Base-by-base conservation (phyloP, 108 stramenopile genomes). In the Pseudonitzschia delicatissima region DNA sequence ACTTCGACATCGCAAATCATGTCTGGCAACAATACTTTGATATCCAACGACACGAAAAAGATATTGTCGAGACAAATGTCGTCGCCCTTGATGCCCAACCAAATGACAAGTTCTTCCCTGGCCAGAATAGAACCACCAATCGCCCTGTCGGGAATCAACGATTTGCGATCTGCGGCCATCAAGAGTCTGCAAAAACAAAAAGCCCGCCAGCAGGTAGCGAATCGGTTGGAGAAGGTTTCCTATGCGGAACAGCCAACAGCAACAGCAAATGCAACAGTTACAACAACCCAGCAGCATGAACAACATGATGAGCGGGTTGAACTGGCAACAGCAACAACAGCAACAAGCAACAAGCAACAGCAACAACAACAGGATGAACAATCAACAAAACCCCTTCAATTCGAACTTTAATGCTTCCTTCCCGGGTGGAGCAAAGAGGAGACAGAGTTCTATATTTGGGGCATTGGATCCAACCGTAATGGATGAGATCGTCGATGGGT, bases 131-230 rank as follows among this genome's bases (percentile, higher is more conserved):
- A 44, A 44, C 42, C 42, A n/a, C 50, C n/a, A 23, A 13, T 28
- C 21, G 50, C 50, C 26, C 12, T 51, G 27, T 51, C 50, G 45
- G 68, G 57, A 29, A 42, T 60, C 23, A 37, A 49, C 5, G 33
- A 60, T 37, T 57, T 69, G 26, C 35, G 57, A 15, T 37, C 48
- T 37, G 52, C 45, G 9, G 68, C 68, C 15, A 57, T 69, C 7
- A 59, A 61, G 13, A 39, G 35, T 61, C 72, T 73, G 3, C 49
- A 73, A 49, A 66, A 73, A 36, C 62, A 73, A 50, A 64, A 66
- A 27, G 59, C 64, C 3, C 62, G 72, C 23, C 64, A 73, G 25
- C 50, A 66, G 12, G 59, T 48, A 25, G 72, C 72, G 37, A 66
- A 45, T 27, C 57, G 65, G 25, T 37, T 73, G 12, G 49, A 66